These are phyloP conservation scores for Jimgerdemannia lactiflua DNA, from an alignment of 192 early-diverging fungal genomes.

Conservation along the genomic window DNA sequence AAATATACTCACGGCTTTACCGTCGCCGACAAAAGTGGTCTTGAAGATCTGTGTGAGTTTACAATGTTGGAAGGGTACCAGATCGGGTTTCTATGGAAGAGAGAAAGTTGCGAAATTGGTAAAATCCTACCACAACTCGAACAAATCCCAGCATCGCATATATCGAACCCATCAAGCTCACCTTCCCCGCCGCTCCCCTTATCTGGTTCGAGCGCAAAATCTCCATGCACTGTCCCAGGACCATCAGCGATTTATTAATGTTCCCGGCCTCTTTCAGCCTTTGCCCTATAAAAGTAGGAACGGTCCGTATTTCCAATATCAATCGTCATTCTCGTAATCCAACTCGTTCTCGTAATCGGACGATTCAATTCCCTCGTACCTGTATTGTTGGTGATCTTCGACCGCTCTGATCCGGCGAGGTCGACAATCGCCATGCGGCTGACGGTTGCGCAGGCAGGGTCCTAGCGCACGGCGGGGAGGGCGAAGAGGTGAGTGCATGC, in stretches of 20 bases:
- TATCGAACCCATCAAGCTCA: slow-evolving; percentile 5
- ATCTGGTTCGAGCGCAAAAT: slow-evolving; percentile 52
- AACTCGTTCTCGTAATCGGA: too few species aligned
- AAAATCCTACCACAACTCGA: too few species aligned
- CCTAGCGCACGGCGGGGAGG: slow-evolving; percentile 2
- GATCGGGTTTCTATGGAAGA: slow-evolving; percentile 22
- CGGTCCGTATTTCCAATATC: not conserved
- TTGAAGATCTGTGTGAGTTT: slow-evolving; percentile 69
- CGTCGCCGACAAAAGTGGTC: slow-evolving; percentile 56
- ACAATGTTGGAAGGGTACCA: slow-evolving; percentile 64
- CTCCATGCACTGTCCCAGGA: slow-evolving; percentile 70
- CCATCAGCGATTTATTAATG: slow-evolving; percentile 70
- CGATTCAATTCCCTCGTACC: slow-evolving; percentile 8
- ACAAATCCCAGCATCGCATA: too few species aligned
- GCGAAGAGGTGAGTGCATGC: not conserved
- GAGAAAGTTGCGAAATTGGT: too few species aligned
- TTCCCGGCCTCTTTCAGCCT: slow-evolving; percentile 60
- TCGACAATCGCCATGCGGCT: slow-evolving; percentile 62
- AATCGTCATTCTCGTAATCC: not conserved
- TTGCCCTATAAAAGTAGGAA: slow-evolving; percentile 29
- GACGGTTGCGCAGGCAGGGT: slow-evolving; percentile 36
- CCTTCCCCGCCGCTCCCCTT: slow-evolving; percentile 28
- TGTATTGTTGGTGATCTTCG: slow-evolving; percentile 44
- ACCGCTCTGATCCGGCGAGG: slow-evolving; percentile 68
- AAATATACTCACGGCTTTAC: slow-evolving; percentile 40